Evolutionary conservation across 1,284 basidiomycete species (phyloP).

Genomic region (Ganoderma leucocontextum): DNA sequence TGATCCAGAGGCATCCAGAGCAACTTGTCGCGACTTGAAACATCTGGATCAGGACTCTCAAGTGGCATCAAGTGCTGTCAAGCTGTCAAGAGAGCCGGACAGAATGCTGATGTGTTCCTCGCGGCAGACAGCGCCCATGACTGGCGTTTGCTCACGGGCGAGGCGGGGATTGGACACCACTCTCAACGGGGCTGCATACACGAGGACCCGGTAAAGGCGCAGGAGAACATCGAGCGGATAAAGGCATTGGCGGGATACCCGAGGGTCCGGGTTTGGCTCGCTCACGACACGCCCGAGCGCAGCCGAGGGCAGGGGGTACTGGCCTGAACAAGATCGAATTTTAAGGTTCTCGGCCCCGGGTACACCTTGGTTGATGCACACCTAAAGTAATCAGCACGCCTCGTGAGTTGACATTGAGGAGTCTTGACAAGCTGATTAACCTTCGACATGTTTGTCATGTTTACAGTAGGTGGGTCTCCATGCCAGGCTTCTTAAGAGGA

Average conservation of each 20-base stretch:
- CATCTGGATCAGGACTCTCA: too few relatives aligned
- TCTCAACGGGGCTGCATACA: constrained; percentile 49
- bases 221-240: constrained; percentile 51
- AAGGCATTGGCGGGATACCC: constrained; percentile 45
- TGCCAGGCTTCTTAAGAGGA: too few relatives aligned
- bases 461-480: too few relatives aligned
- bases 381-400: too few relatives aligned
- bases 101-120: constrained; percentile 47
- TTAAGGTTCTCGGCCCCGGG: neutral
- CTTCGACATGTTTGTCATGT: too few relatives aligned
- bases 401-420: too few relatives aligned
- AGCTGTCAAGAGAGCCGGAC: too few relatives aligned
- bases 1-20: too few relatives aligned
- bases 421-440: too few relatives aligned
- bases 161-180: constrained; percentile 48
- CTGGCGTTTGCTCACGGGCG: constrained; percentile 58
- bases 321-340: constrained; percentile 46
- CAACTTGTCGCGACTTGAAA: too few relatives aligned
- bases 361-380: too few relatives aligned
- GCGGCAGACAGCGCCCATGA: constrained; percentile 65
- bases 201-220: constrained; percentile 49
- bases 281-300: constrained; percentile 57
- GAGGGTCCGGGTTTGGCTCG: constrained; percentile 53
- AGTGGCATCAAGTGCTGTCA: too few relatives aligned
- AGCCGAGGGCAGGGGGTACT: constrained; percentile 47